phyloP scores from a whole-genome alignment of 1,284 basidiomycete species.

The Cutaneotrichosporon mucoides region DNA sequence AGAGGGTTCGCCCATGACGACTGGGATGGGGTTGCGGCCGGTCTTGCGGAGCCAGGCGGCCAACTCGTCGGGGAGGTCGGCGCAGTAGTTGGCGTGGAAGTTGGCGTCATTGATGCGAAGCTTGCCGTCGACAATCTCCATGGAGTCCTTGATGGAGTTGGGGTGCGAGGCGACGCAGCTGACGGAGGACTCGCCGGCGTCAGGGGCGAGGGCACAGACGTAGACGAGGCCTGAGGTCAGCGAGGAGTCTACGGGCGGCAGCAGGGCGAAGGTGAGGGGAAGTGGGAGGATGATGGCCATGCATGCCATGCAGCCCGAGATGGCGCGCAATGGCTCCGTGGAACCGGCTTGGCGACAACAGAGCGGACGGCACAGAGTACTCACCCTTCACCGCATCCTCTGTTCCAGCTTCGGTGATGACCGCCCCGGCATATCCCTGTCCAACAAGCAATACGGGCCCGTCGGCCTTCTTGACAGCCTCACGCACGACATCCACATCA shows the following conservation, averaged over 20 bases:
- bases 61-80: not conserved
- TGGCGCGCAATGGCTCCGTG: no score
- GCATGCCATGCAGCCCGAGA: no score
- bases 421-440: constrained; percentile 4
- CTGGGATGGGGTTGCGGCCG: not conserved
- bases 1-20: not conserved
- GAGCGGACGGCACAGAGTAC: not conserved
- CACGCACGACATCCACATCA: not conserved
- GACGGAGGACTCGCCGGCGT: constrained; percentile 7
- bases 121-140: not conserved
- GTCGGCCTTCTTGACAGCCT: constrained; percentile 3
- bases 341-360: not conserved
- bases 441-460: constrained; percentile 2
- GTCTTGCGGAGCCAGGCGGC: not conserved
- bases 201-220: constrained; percentile 6
- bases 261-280: no score
- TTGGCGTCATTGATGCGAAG: not conserved
- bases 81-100: not conserved
- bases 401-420: constrained; percentile 8
- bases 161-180: not conserved
- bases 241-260: no score
- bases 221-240: constrained; percentile 6
- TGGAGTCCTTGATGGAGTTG: not conserved
- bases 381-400: constrained; percentile 4
- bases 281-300: no score